Evolutionary conservation across 441 rosid genomes (phyloP).

Genomic region (Rhodomyrtus psidioides): DNA sequence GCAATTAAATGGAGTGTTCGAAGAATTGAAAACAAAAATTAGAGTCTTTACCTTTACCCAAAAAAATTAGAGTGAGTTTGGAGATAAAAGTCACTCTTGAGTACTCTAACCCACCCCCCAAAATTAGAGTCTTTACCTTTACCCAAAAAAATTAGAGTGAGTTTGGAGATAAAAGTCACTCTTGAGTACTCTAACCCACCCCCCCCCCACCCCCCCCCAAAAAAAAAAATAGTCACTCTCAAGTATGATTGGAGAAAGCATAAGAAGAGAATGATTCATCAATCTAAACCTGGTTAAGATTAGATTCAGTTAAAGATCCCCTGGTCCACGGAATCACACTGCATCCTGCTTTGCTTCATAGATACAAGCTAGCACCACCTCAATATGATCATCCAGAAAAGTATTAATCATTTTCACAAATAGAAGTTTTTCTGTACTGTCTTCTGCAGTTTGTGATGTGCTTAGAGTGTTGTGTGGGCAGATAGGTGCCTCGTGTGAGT

Average conservation of each 20-base stretch:
- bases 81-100: too few relatives aligned
- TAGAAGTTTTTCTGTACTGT: neutral
- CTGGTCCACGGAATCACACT: neutral
- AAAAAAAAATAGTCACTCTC: neutral
- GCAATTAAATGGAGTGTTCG: neutral
- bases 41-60: too few relatives aligned
- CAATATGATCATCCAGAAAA: neutral
- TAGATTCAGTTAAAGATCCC: neutral
- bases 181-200: too few relatives aligned
- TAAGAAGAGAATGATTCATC: neutral
- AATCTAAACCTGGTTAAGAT: neutral
- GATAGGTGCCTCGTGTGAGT: neutral
- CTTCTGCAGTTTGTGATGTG: neutral
- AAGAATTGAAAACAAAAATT: neutral
- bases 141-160: too few relatives aligned
- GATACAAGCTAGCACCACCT: neutral
- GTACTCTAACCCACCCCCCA: too few relatives aligned
- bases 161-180: too few relatives aligned
- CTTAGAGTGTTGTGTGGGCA: neutral
- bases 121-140: neutral
- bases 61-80: too few relatives aligned
- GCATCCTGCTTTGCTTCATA: neutral
- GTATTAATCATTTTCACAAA: neutral
- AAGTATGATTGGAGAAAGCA: neutral
- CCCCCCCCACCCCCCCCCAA: too few relatives aligned